Evolutionary conservation across 805 yeast species (phyloP).

Genomic region (Yarrowia bubula): DNA sequence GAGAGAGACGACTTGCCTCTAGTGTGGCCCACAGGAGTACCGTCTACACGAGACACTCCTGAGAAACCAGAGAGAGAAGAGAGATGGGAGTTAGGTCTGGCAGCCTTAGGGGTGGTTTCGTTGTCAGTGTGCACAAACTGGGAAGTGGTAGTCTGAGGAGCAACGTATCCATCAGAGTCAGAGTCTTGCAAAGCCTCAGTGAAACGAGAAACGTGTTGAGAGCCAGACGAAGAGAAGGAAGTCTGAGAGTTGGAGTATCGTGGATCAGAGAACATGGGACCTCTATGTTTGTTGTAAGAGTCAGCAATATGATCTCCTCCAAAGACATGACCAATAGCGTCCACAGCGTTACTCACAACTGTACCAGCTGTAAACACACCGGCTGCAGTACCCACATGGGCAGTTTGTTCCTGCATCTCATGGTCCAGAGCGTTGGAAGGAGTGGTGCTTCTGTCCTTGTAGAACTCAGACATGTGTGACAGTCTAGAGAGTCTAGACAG

Average conservation of each 20-base stretch:
- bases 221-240: background rate
- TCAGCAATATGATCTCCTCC: constrained; percentile 11
- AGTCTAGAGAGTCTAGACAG: background rate
- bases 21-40: background rate
- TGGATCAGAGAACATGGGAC: background rate
- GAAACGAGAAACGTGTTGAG: constrained; percentile 5
- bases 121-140: background rate
- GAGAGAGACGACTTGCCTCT: background rate
- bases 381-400: too few relatives aligned
- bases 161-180: background rate
- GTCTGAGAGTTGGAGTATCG: background rate
- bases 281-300: background rate
- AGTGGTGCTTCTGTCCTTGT: constrained; percentile 16
- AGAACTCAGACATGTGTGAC: background rate
- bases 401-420: too few relatives aligned
- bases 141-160: background rate
- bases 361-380: too few relatives aligned
- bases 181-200: background rate
- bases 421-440: constrained; percentile 10
- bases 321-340: background rate
- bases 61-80: background rate
- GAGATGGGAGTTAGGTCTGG: background rate
- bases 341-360: too few relatives aligned
- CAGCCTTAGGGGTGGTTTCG: background rate
- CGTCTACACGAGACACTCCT: background rate